phyloP scores from a whole-genome alignment of 441 rosid genomes.

The Melastoma candidum region DNA sequence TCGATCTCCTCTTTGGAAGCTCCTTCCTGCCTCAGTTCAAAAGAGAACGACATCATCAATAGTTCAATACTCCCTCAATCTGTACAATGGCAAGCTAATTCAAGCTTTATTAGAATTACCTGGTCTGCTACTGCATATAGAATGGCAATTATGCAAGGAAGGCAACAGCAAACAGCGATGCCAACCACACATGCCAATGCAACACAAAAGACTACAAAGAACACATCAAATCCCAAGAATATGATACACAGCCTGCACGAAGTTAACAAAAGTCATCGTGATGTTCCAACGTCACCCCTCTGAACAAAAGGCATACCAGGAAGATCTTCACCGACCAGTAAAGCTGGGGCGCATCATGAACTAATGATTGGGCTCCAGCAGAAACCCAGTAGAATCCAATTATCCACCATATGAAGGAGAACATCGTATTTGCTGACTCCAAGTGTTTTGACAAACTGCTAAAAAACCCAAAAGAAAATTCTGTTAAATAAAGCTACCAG shows the following conservation, averaged over 20 bases:
- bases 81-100: too few species aligned
- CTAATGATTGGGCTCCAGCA: slow-evolving; percentile 75
- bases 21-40: slow-evolving; percentile 60
- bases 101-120: slow-evolving; percentile 34
- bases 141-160: slow-evolving; percentile 95
- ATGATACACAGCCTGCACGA: slow-evolving; percentile 89
- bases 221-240: slow-evolving; percentile 94
- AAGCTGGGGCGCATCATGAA: slow-evolving; percentile 63
- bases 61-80: too few species aligned
- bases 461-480: not conserved
- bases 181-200: slow-evolving; percentile 95
- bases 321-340: slow-evolving; percentile 52
- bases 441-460: slow-evolving; percentile 67
- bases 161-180: slow-evolving; percentile 97
- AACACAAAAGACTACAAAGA: slow-evolving; percentile 94
- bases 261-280: slow-evolving; percentile 13
- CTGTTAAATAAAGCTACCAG: too few species aligned
- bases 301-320: slow-evolving; percentile 1
- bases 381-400: slow-evolving; percentile 96
- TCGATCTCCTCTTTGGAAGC: slow-evolving; percentile 91
- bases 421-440: slow-evolving; percentile 88
- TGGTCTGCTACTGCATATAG: slow-evolving; percentile 94
- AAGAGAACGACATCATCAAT: not conserved
- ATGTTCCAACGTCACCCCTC: slow-evolving; percentile 5
- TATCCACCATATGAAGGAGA: slow-evolving; percentile 96